Evolutionary conservation across 108 stramenopile genomes (phyloP), one percentile per base, ranked within the genome.

Genomic region (Fragilaria radians): DNA sequence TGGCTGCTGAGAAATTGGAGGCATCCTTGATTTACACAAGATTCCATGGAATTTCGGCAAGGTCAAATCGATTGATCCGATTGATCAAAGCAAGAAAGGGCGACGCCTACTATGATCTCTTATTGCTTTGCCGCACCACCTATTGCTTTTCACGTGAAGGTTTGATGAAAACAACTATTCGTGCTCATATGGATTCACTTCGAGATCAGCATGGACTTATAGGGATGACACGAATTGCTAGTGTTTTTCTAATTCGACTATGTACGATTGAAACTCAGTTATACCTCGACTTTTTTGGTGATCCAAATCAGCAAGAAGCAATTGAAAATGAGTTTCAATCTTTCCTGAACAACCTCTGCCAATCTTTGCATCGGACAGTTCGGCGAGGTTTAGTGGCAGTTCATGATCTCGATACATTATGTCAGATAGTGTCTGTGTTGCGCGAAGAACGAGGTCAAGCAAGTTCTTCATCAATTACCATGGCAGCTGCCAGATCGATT

Each of bases 201-300:
- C 83, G 77, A 54, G 79, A 85, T 42, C 76, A 83, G 45, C 91
- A 93, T 52, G 91, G 91, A 14, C 64, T 89, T 48, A 84, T 87
- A 4, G 91, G 88, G 1, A 93, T 93, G 91, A 89, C 91, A 7
- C 70, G 87, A 34, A 53, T 93, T 49, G 88, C 91, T 1, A 81
- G 81, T 25, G 86, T 93, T n/a, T 93, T 89, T 68, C 60, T 89
- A 46, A 89, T 93, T 69, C 73, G 91, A 21, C 64, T 93, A 31
- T 93, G 91, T 58, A 88, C 91, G 0, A 65, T 89, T 0, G 91
- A 93, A 65, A 93, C 91, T 22, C 70, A 81, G 0, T 56, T 93
- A 47, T 93, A 89, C 66, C 59, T 88, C 48, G 91, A 93, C 54
- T 93, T 93, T 57, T 89, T 93, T 63, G 88, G 91, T 14, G 89